phyloP scores from a whole-genome alignment of 139 green algal species.

The Choricystis sp. region DNA sequence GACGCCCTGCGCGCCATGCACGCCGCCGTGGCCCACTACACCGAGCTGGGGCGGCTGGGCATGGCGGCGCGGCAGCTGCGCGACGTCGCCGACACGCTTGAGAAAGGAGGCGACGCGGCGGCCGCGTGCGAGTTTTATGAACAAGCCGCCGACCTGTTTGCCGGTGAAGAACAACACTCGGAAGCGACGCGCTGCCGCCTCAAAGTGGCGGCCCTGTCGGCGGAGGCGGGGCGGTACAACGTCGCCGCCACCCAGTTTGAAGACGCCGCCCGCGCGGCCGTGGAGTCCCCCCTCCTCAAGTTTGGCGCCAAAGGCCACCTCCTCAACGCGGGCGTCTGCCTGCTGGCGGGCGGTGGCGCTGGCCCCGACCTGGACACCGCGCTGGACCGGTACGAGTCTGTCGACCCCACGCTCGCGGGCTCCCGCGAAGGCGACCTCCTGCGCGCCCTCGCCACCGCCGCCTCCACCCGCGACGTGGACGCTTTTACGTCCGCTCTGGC shows the following conservation, averaged over 20 bases:
- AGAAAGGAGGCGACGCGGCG: conserved; percentile 62
- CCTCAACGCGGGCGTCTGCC: conserved; percentile 82
- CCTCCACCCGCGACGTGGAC: conserved; percentile 45
- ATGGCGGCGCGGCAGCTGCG: conserved; percentile 77
- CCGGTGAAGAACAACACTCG: conserved; percentile 48
- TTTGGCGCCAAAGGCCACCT: conserved; percentile 85
- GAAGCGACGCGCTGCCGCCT: conserved; percentile 69
- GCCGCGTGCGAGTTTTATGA: conserved; percentile 56
- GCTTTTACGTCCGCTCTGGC: conserved; percentile 64
- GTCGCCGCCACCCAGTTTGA: conserved; percentile 57
- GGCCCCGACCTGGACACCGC: conserved; percentile 6
- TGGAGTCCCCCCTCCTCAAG: conserved; percentile 93
- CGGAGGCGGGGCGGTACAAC: conserved; percentile 46
- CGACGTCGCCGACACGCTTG: conserved; percentile 69
- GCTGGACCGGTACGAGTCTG: conserved; percentile 60
- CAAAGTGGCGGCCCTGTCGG: conserved; percentile 58
- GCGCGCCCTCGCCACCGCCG: conserved; percentile 34
- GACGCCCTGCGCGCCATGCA: conserved; percentile 32
- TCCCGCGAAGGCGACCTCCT: conserved; percentile 44
- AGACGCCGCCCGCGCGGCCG: conserved; percentile 33
- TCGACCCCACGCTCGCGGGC: conserved; percentile 54
- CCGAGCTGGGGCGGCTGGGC: conserved; percentile 81
- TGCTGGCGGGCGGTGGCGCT: conserved; percentile 25
- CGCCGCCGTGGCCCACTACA: conserved; percentile 69
- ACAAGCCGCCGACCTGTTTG: conserved; percentile 78